Percentiles rank a stretch among this genome's conserved stretches.
phyloP scores from a whole-genome alignment of 371 early-diverging fungal genomes.

The Mucor lusitanicus region DNA sequence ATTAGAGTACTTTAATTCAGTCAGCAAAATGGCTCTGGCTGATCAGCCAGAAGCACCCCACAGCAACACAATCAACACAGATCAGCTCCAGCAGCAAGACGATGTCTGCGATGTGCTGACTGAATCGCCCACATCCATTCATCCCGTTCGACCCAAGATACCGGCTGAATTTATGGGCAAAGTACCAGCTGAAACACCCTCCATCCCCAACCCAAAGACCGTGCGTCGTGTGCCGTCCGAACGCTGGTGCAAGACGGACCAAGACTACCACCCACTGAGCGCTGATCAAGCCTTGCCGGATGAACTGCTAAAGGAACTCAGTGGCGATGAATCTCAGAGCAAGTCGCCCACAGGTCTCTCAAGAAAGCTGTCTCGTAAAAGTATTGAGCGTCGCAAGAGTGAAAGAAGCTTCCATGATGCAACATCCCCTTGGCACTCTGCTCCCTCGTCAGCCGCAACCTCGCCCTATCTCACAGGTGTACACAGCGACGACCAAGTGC shows the following conservation, averaged over 20 bases:
- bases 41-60: not conserved
- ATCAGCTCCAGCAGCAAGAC: not conserved
- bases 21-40: not conserved
- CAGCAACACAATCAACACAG: not conserved
- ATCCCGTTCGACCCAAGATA: not conserved
- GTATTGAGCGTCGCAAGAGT: constrained; percentile 32
- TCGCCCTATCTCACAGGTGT: constrained; percentile 13
- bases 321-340: constrained; percentile 9
- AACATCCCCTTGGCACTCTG: constrained; percentile 8
- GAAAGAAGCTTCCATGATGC: constrained; percentile 25
- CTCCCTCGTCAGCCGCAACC: constrained; percentile 16
- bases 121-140: not conserved
- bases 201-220: not conserved
- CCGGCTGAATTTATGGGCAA: not conserved
- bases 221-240: constrained; percentile 40
- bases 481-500: constrained; percentile 2
- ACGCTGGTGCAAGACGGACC: constrained; percentile 33
- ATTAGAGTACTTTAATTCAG: constrained; percentile 15
- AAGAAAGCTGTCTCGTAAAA: constrained; percentile 24
- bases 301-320: constrained; percentile 25
- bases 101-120: not conserved
- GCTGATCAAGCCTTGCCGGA: constrained; percentile 12
- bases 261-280: not conserved
- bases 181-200: not conserved
- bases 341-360: constrained; percentile 29